Evolutionary conservation across 73 alveolate genomes (phyloP).

Genomic region (Symbiodinium natans): DNA sequence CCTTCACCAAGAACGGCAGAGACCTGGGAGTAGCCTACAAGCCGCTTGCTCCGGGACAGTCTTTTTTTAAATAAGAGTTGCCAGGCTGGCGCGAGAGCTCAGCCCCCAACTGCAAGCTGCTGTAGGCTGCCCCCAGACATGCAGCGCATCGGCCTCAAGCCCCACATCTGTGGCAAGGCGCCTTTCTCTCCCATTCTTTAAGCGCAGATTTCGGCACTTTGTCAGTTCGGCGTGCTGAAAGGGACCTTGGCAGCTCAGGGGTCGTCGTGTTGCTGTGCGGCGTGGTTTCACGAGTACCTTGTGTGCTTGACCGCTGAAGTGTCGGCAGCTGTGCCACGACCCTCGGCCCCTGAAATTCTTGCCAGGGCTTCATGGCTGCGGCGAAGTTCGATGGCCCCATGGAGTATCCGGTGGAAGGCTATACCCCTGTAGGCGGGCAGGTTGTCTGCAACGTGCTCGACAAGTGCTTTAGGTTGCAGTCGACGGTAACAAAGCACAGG

Average conservation of each 20-base stretch:
- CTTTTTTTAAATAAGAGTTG: background rate
- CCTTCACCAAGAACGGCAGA: constrained; percentile 91
- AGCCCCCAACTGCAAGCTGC: background rate
- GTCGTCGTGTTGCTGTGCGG: no score
- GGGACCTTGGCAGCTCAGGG: no score
- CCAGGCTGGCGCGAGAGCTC: background rate
- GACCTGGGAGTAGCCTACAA: constrained; percentile 88
- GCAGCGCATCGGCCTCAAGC: constrained; percentile 83
- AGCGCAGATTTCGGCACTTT: no score
- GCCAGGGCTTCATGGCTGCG: constrained; percentile 91
- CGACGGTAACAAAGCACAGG: background rate
- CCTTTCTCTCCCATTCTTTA: no score
- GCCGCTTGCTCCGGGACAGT: background rate
- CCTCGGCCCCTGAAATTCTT: no score
- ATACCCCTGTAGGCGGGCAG: constrained; percentile 38
- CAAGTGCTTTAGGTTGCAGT: background rate
- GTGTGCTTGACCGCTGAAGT: no score
- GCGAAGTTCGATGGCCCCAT: constrained; percentile 89
- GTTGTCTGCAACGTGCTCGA: no score
- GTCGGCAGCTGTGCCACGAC: no score
- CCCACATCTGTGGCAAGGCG: constrained; percentile 93
- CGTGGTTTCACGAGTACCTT: no score
- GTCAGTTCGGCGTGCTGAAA: no score
- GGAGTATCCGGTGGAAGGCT: constrained; percentile 94
- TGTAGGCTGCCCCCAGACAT: constrained; percentile 67